Percentiles rank a stretch among this genome's conserved stretches.
phyloP scores from a whole-genome alignment of 2,329 filamentous ascomycete genomes.

The Pseudogymnoascus sp. region DNA sequence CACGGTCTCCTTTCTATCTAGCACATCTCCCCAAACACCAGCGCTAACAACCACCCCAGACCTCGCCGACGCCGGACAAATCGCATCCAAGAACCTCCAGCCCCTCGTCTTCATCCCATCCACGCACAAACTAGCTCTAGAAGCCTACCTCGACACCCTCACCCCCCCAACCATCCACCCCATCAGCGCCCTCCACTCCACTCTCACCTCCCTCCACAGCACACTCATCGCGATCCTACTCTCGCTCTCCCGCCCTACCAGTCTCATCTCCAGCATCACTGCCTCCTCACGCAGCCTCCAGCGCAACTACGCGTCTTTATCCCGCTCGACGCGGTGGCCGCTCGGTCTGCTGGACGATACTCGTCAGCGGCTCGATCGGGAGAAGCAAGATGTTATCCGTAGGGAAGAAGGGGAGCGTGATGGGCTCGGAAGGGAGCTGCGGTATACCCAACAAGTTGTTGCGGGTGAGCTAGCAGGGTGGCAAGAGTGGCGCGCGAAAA shows the following conservation, averaged over 20 bases:
- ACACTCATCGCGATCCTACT: constrained; percentile 74
- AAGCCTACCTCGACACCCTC: constrained; percentile 60
- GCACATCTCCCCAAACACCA: not conserved
- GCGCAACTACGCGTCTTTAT: constrained; percentile 65
- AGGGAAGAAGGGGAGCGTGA: constrained; percentile 62
- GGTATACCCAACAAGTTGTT: constrained; percentile 89
- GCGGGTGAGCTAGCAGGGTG: constrained; percentile 86
- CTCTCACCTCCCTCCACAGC: constrained; percentile 69
- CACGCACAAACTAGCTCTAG: constrained; percentile 60
- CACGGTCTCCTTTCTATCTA: not conserved
- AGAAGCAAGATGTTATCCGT: constrained; percentile 71
- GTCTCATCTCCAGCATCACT: constrained; percentile 69
- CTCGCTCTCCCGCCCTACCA: constrained; percentile 69
- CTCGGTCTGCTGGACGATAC: constrained; percentile 80
- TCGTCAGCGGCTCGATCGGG: constrained; percentile 69
- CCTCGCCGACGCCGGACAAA: constrained; percentile 54
- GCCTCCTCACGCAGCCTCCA: constrained; percentile 67
- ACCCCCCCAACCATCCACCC: constrained; percentile 64
- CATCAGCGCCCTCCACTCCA: constrained; percentile 62
- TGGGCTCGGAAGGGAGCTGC: constrained; percentile 68
- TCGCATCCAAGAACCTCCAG: constrained; percentile 44
- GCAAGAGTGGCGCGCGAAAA: constrained; percentile 78
- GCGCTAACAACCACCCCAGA: constrained; percentile 40
- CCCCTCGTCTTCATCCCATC: constrained; percentile 58
- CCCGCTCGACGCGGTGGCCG: constrained; percentile 69